Evolutionary conservation across 139 green algal genomes (phyloP).

Genomic region (Coelastrella sp.): DNA sequence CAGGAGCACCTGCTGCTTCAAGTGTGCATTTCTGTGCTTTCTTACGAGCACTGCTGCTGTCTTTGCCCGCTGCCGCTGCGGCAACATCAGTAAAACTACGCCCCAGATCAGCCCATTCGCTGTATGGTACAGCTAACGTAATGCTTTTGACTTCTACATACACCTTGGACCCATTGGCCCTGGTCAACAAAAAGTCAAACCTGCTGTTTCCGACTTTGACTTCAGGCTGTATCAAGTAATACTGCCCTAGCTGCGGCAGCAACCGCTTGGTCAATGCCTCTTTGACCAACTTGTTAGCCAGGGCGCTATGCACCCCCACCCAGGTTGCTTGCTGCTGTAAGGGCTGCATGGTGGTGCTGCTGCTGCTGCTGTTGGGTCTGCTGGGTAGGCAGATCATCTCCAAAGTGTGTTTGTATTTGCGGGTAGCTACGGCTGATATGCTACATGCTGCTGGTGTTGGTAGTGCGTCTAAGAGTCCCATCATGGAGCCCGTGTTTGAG

Average conservation of each 20-base stretch:
- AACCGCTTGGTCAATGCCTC: background rate
- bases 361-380: background rate
- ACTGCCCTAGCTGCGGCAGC: constrained; percentile 14
- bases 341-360: background rate
- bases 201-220: background rate
- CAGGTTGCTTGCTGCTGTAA: background rate
- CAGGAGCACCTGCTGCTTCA: background rate
- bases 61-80: background rate
- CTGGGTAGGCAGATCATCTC: constrained; percentile 17
- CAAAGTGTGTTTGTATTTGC: constrained; percentile 29
- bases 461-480: background rate
- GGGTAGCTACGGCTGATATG: background rate
- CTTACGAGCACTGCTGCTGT: background rate
- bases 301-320: constrained; percentile 24
- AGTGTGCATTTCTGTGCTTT: background rate
- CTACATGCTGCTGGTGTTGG: constrained; percentile 35
- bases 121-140: background rate
- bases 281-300: background rate
- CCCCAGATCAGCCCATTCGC: background rate
- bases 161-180: background rate
- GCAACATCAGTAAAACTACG: background rate
- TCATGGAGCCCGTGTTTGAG: constrained; percentile 6
- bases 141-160: constrained; percentile 36
- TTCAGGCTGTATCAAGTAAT: background rate
- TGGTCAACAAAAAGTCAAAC: constrained; percentile 25